Evolutionary conservation across 495 filamentous ascomycete genomes (phyloP), one percentile per base, ranked within the genome.

Genomic region (Bryoglossum gracile): DNA sequence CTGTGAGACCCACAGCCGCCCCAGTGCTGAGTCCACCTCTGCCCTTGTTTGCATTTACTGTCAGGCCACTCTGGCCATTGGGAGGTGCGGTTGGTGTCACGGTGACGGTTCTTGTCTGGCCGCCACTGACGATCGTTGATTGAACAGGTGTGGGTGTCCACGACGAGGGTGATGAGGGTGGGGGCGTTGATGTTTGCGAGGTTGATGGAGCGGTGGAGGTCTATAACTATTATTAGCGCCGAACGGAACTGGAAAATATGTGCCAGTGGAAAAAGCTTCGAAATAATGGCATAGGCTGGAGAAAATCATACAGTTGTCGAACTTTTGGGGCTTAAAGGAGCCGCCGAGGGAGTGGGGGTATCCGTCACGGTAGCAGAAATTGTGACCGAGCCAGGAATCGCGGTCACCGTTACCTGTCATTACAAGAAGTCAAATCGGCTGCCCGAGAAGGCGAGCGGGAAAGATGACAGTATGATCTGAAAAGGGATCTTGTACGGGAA

Each of bases 71-170:
- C 21, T 46, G 16, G 17, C 57, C 44, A 23, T 46, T 45, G 32
- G 63, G 57, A 33, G 71, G 45, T 16, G 50, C 47, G 0, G 75
- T 64, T 3, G 65, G 71, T 18, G 66, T 65, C 43, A 75, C 57
- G 0, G 76, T 81, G 26, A 81, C 61, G 2, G 78, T 81, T 53
- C 68, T 68, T 3, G 75, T 61, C 43, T 53, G 30, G 2, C 71
- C 70, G 6, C 69, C 68, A 18, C 72, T 62, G 14, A 76, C 79
- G 41, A 70, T 58, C 21, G 74, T 56, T 10, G 69, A 72, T 16
- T 66, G 58, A 2, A 70, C 60, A 3, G 75, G 75, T 2, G 71
- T 66, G 3, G 65, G 50, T 37, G 69, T 65, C 56, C 66, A 65
- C 17, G 56, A 51, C 4, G 59, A 52, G 24, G 55, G 43, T 33